Evolutionary conservation across 352 stramenopile genomes (phyloP), one percentile per base, ranked within the genome.

Genomic region (Halophytophthora polymorphica): DNA sequence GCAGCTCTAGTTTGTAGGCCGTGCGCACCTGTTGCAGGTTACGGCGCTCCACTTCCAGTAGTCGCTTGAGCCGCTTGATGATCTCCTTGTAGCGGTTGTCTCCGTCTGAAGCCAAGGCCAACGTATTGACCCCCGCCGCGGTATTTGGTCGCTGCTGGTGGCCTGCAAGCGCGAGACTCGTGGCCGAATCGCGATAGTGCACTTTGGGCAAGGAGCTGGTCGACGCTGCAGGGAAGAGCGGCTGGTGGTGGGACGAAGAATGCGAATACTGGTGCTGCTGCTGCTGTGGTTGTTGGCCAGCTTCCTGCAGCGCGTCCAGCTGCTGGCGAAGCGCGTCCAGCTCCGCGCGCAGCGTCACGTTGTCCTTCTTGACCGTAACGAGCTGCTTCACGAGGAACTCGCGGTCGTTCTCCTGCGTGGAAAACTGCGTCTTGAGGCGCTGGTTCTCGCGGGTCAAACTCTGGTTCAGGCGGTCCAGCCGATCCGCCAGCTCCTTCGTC

Each of bases 371-470:
- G 29, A 93, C 83, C 3, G 67, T 80, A 25, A 97, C 90, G 15
- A 97, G 83, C 62, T 97, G 86, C 57, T 88, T 88, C 14, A 98
- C 86, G 19, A 97, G 80, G 41, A 96, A 97, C 53, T 97, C 86
- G n/a, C 91, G 75, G 68, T 97, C 91, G 53, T 97, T 92, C 51
- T 98, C 88, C 64, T 98, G 87, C 10, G 77, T 94, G 45, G 90
- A 89, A 49, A 96, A 97, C 53, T 97, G 84, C 1, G 79, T 90
- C 60, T 96, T 96, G 1, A 98, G 70, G 1, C 79, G 67, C 33
- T 86, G 76, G 58, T 97, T 97, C 51, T 97, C 91, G 12, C 78
- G 64, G 11, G 70, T 86, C 47, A 98, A 72, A 35, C 72, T 91
- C 56, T 96, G 88, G 56, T 98, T 98, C 14, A 96, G 66, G 3